Percentiles rank a stretch among this genome's conserved stretches.
Evolutionary conservation across 2,329 filamentous ascomycete genomes (phyloP).

Genomic region (Trichophyton mentagrophytes): DNA sequence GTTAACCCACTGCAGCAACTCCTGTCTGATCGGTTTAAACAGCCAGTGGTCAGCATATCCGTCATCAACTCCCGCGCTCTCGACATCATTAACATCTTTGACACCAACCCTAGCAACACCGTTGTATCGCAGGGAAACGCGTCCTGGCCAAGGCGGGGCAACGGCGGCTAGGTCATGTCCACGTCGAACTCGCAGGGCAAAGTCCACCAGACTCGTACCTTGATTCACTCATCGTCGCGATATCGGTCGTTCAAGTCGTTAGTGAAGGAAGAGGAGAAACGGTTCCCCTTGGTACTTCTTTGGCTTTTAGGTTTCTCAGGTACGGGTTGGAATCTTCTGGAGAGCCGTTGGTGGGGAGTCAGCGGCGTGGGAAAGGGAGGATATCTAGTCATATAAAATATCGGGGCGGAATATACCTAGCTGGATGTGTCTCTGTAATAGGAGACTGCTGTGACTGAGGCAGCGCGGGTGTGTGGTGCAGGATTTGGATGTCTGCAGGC

Average conservation of each 20-base stretch:
- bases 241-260: background rate
- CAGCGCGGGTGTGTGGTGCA: background rate
- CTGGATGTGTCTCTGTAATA: background rate
- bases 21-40: constrained; percentile 54
- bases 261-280: background rate
- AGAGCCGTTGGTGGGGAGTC: background rate
- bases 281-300: background rate
- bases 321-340: background rate
- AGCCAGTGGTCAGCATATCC: constrained; percentile 9
- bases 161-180: background rate
- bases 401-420: background rate
- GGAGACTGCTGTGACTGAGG: background rate
- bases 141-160: background rate
- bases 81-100: too few species aligned
- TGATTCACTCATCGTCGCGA: background rate
- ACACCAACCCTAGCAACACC: too few species aligned
- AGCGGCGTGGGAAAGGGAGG: background rate
- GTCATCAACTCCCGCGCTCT: background rate
- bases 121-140: background rate
- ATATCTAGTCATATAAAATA: background rate
- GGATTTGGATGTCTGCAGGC: background rate
- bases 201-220: background rate
- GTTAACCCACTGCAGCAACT: constrained; percentile 93
- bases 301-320: background rate
- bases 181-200: background rate